Conservation (phyloP, 805 yeast genomes). For the Kuraishia piskuri region DNA sequence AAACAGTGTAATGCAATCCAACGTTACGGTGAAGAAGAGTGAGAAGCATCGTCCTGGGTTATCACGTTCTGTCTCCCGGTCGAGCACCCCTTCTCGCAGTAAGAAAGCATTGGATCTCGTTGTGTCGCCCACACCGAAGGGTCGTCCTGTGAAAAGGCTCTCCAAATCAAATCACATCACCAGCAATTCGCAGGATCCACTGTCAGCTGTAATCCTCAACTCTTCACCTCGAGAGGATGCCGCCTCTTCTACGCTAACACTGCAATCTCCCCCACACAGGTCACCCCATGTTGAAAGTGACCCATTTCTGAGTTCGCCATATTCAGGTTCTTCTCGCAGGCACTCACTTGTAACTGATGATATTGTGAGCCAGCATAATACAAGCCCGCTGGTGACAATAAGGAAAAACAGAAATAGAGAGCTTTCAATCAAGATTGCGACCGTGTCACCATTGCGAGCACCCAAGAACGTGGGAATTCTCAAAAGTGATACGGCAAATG, state of each 20-base stretch:
- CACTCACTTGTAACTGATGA: neutral
- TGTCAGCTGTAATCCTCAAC: neutral
- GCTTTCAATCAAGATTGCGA: neutral
- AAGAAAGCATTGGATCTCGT: neutral
- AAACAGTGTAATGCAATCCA: neutral
- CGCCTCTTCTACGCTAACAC: neutral
- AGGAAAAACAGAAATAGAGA: too few species aligned
- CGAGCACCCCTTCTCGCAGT: neutral
- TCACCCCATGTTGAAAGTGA: neutral
- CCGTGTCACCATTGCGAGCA: neutral
- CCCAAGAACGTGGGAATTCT: neutral
- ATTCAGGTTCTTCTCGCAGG: neutral
- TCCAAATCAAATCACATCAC: neutral
- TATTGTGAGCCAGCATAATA: neutral
- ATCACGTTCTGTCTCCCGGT: neutral
- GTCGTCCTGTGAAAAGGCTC: neutral
- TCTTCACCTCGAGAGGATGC: neutral
- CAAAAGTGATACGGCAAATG: neutral
- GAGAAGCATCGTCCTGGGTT: neutral
- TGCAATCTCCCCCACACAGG: neutral
- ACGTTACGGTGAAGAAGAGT: neutral
- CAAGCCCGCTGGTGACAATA: neutral
- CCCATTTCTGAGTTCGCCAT: neutral
- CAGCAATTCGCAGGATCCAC: neutral
- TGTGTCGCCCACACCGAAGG: neutral